A percentile compares a stretch with the other conserved stretches of the same genome.
These are phyloP conservation scores for Aphanocladium album DNA, from an alignment of 2,329 filamentous ascomycete genomes.

Conservation along the genomic window DNA sequence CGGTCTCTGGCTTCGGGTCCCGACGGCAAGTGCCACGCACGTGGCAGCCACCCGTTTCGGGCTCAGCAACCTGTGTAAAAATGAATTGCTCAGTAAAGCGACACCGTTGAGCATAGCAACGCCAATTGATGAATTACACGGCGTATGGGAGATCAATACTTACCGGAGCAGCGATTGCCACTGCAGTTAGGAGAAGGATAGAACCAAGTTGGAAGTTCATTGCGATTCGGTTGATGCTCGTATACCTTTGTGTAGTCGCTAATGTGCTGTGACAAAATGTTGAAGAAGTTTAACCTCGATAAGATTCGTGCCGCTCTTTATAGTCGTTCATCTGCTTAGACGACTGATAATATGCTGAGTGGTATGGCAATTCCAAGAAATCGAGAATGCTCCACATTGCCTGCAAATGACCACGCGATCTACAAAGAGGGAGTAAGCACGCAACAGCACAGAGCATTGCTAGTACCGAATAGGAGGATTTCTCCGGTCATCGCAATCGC, in stretches of 20 bases:
- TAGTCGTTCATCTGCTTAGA: not conserved
- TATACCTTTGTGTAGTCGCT: not conserved
- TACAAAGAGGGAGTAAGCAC: not conserved
- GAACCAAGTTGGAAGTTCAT: not conserved
- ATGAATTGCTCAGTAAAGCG: not conserved
- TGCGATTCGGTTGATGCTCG: not conserved
- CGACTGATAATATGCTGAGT: not conserved
- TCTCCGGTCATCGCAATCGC: not conserved
- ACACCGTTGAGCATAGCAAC: not conserved
- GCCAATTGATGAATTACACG: not conserved
- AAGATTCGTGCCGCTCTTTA: not conserved
- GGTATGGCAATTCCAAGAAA: not conserved
- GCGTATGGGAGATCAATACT: not conserved
- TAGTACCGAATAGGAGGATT: not conserved
- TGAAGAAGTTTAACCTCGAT: not conserved
- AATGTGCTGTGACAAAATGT: not conserved
- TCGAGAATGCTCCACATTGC: not conserved
- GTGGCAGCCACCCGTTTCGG: not conserved
- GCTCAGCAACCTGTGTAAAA: not conserved
- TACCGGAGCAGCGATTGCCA: not conserved
- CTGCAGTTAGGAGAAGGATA: not conserved
- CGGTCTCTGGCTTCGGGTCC: not conserved
- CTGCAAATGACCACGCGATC: not conserved
- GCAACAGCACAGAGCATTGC: not conserved
- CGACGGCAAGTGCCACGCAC: not conserved